Conservation (phyloP, 306 rosid species). For the Trifolium fragiferum region DNA sequence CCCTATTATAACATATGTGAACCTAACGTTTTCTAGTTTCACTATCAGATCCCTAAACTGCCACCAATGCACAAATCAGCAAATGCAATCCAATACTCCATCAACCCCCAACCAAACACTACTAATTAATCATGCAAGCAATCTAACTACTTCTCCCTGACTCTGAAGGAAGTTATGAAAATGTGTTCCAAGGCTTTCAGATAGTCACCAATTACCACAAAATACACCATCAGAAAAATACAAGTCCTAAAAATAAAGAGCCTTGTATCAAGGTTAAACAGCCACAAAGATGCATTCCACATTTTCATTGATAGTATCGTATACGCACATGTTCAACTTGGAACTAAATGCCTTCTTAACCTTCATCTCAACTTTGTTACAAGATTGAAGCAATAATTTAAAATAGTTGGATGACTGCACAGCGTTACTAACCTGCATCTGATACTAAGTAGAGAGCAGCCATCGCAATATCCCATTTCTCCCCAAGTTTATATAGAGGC, state of each 20-base stretch:
- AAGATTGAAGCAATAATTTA: conserved; percentile 17
- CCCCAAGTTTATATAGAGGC: conserved; percentile 81
- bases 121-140: too few species aligned
- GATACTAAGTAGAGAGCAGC: conserved; percentile 83
- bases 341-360: not conserved
- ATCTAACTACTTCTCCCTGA: too few species aligned
- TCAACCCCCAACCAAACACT: too few species aligned
- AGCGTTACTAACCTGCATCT: conserved; percentile 74
- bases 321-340: not conserved
- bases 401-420: conserved; percentile 10
- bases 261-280: not conserved
- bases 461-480: conserved; percentile 98
- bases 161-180: not conserved
- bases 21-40: too few species aligned
- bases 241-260: not conserved
- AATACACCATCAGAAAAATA: not conserved
- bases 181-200: not conserved
- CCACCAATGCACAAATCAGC: too few species aligned
- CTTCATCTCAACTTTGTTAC: not conserved
- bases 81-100: too few species aligned
- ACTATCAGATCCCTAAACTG: too few species aligned
- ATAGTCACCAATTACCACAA: not conserved
- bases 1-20: too few species aligned
- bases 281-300: not conserved
- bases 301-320: not conserved